Conservation (phyloP, 345 rosid species). For the Iberis pinnata region DNA sequence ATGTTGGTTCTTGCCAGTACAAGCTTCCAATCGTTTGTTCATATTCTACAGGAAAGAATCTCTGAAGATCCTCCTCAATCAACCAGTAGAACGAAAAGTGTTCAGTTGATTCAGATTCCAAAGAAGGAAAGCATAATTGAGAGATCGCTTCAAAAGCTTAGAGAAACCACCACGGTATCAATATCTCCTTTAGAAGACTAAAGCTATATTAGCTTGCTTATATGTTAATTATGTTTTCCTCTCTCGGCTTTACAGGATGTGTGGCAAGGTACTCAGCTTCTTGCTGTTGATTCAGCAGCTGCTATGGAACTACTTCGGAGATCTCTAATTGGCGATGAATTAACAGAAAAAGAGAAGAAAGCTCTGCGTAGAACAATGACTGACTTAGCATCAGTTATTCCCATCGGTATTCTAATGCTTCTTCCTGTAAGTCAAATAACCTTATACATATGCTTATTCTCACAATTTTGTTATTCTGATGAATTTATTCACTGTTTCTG, state of each 20-base stretch:
- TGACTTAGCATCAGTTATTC: slow-evolving; percentile 93
- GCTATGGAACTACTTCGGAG: slow-evolving; percentile 65
- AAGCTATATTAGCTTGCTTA: not conserved
- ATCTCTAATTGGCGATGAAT: slow-evolving; percentile 73
- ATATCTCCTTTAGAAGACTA: slow-evolving; percentile 12
- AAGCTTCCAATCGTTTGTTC: slow-evolving; percentile 10
- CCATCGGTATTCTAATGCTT: slow-evolving; percentile 91
- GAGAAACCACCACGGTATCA: slow-evolving; percentile 77
- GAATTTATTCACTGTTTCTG: not conserved
- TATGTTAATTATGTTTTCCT: slow-evolving; percentile 9
- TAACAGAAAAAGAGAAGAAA: slow-evolving; percentile 75
- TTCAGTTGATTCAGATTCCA: slow-evolving; percentile 42
- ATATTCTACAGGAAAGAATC: slow-evolving; percentile 40
- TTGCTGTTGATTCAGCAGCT: slow-evolving; percentile 84
- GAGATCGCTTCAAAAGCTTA: slow-evolving; percentile 72
- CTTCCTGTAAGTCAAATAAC: slow-evolving; percentile 71
- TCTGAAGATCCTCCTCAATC: slow-evolving; percentile 28
- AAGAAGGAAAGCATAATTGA: slow-evolving; percentile 59
- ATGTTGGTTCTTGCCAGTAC: slow-evolving; percentile 4
- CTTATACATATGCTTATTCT: not conserved
- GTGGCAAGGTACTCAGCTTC: slow-evolving; percentile 97
- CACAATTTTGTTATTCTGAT: slow-evolving; percentile 1
- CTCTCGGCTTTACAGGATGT: slow-evolving; percentile 54
- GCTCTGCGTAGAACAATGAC: slow-evolving; percentile 79
- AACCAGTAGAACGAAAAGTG: slow-evolving; percentile 31